phyloP scores from a whole-genome alignment of 1,284 basidiomycete genomes.

The Boletellus deceptivus region DNA sequence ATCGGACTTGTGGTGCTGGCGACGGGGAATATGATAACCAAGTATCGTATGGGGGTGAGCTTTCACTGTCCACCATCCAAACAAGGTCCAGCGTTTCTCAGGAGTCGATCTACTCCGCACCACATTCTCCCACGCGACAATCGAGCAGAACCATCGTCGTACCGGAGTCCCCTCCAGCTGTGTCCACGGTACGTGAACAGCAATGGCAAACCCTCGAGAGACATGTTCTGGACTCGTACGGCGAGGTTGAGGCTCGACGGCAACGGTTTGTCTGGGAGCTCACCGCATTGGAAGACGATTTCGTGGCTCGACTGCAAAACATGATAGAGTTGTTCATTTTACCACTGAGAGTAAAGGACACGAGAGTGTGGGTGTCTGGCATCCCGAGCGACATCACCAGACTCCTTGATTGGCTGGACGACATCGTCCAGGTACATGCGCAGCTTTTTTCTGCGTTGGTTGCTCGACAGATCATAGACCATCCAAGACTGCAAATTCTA shows the following conservation, averaged over 20 bases:
- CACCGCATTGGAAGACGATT: slow-evolving; percentile 63
- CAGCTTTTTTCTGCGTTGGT: slow-evolving; percentile 57
- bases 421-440: slow-evolving; percentile 74
- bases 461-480: slow-evolving; percentile 42
- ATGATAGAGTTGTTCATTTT: slow-evolving; percentile 70
- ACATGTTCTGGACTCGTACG: slow-evolving; percentile 34
- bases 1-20: slow-evolving; percentile 18
- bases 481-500: slow-evolving; percentile 49
- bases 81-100: slow-evolving; percentile 21
- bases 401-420: slow-evolving; percentile 83
- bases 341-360: slow-evolving; percentile 71
- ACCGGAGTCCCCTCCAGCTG: slow-evolving; percentile 11
- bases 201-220: slow-evolving; percentile 26
- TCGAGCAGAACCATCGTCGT: slow-evolving; percentile 7
- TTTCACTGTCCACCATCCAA: slow-evolving; percentile 12
- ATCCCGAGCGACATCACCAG: slow-evolving; percentile 66
- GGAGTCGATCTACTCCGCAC: slow-evolving; percentile 23
- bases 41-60: slow-evolving; percentile 7
- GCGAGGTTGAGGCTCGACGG: slow-evolving; percentile 53
- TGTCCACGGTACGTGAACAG: slow-evolving; percentile 9
- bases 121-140: slow-evolving; percentile 14
- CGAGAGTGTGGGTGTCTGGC: slow-evolving; percentile 72
- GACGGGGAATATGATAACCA: slow-evolving; percentile 1
- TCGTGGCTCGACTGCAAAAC: slow-evolving; percentile 62
- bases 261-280: slow-evolving; percentile 72